Percentiles rank a stretch among this genome's conserved stretches.
phyloP scores from a whole-genome alignment of 176 grass and related monocot species.

The Oryza meridionalis region DNA sequence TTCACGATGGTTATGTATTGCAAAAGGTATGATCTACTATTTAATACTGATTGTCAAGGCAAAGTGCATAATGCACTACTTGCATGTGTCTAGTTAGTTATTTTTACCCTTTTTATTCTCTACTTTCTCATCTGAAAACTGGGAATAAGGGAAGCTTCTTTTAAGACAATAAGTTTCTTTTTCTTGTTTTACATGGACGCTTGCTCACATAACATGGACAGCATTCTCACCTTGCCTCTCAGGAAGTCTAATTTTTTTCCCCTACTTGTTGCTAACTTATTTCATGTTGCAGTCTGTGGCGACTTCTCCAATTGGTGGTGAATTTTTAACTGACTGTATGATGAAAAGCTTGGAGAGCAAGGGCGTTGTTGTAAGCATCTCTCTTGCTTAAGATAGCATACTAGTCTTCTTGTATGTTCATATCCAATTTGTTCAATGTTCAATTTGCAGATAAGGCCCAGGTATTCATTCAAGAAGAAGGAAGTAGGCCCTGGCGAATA shows the following conservation, averaged over 20 bases:
- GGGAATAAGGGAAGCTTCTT: slow-evolving; percentile 3
- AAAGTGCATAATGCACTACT: neutral
- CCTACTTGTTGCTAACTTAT: slow-evolving; percentile 31
- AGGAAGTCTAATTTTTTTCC: neutral
- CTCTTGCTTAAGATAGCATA: slow-evolving; percentile 27
- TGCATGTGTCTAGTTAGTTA: slow-evolving; percentile 6
- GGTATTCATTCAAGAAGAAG: slow-evolving; percentile 98
- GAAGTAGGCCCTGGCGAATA: slow-evolving; percentile 87
- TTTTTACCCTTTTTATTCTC: slow-evolving; percentile 1
- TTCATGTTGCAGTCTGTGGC: slow-evolving; percentile 70
- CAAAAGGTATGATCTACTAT: slow-evolving; percentile 70
- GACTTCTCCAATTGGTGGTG: slow-evolving; percentile 92
- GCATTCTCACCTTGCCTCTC: neutral
- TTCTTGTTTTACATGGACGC: neutral
- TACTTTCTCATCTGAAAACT: slow-evolving; percentile 20
- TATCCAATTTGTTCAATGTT: slow-evolving; percentile 38
- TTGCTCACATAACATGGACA: neutral
- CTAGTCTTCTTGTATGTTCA: slow-evolving; percentile 35
- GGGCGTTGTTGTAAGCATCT: slow-evolving; percentile 70
- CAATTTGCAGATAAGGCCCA: slow-evolving; percentile 82
- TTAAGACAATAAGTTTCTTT: neutral
- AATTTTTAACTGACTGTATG: slow-evolving; percentile 99
- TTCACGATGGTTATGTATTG: slow-evolving; percentile 96
- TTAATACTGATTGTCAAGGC: slow-evolving; percentile 18
- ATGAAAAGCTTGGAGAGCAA: slow-evolving; percentile 99